Conservation (phyloP, 2,329 filamentous ascomycete species). For the Phaeosphaeriaceae sp. region DNA sequence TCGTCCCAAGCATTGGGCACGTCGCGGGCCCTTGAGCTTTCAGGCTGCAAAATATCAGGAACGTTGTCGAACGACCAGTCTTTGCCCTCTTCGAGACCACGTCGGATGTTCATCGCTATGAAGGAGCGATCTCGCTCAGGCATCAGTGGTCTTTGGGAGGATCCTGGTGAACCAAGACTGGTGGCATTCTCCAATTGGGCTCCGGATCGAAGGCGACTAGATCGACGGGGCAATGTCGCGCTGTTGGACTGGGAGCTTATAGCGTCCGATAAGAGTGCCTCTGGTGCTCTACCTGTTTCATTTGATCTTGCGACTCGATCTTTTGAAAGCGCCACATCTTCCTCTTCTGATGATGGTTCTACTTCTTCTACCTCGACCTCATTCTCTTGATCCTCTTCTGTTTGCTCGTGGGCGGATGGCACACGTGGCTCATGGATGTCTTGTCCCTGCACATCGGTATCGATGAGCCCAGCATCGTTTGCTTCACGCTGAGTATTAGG, state of each 20-base stretch:
- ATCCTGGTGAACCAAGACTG: constrained; percentile 16
- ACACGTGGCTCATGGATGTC: neutral
- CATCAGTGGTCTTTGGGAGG: constrained; percentile 53
- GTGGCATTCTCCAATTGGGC: neutral
- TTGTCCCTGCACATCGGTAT: neutral
- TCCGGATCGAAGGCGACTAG: constrained; percentile 15
- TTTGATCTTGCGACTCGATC: neutral
- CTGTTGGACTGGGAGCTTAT: neutral
- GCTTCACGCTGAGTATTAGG: neutral
- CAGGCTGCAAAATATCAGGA: constrained; percentile 14
- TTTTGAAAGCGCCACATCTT: neutral
- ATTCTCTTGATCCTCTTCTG: constrained; percentile 9
- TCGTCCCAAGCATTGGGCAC: constrained; percentile 38
- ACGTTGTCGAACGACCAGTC: constrained; percentile 41
- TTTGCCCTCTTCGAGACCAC: constrained; percentile 54
- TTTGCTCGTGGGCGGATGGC: constrained; percentile 9
- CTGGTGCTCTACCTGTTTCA: neutral
- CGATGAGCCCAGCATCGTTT: neutral
- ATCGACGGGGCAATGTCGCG: constrained; percentile 11
- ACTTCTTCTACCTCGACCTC: constrained; percentile 5
- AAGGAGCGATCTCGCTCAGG: constrained; percentile 54
- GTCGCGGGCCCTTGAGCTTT: constrained; percentile 2
- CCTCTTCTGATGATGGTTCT: neutral
- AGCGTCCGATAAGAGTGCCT: neutral
- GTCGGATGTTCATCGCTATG: constrained; percentile 56